Percentiles rank a stretch among this genome's conserved stretches.
Conservation (phyloP, 768 basidiomycete species). For the Auriscalpium orientale region DNA sequence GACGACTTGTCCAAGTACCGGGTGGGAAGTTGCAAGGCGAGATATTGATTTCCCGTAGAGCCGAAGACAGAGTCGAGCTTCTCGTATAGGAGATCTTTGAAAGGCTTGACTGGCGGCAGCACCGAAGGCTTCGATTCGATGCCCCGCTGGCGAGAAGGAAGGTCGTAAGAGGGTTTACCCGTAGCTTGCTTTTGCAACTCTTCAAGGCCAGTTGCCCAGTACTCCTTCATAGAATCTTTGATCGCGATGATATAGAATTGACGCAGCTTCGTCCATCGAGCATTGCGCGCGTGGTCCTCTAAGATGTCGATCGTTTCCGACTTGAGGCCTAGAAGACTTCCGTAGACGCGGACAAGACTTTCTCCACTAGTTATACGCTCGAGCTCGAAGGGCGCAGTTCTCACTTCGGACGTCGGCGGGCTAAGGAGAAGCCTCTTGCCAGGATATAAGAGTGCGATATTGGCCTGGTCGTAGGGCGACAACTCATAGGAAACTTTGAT, state of each 20-base stretch:
- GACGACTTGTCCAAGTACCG: conserved; percentile 17
- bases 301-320: not conserved
- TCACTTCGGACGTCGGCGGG: not conserved
- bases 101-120: not conserved
- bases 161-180: too few relatives aligned
- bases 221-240: not conserved
- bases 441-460: not conserved
- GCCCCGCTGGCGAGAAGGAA: not conserved
- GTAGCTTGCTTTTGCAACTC: too few relatives aligned
- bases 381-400: not conserved
- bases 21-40: conserved; percentile 24
- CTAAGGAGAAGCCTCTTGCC: not conserved
- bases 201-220: not conserved
- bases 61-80: conserved; percentile 12
- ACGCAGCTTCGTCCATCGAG: not conserved
- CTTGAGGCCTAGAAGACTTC: not conserved
- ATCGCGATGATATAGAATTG: not conserved
- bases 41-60: conserved; percentile 20
- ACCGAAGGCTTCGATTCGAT: not conserved
- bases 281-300: not conserved
- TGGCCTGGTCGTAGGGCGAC: not conserved
- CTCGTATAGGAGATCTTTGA: not conserved
- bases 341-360: not conserved
- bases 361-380: not conserved
- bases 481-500: not conserved